phyloP scores from a whole-genome alignment of 805 yeast species.

The Sporopachydermia lactativora region DNA sequence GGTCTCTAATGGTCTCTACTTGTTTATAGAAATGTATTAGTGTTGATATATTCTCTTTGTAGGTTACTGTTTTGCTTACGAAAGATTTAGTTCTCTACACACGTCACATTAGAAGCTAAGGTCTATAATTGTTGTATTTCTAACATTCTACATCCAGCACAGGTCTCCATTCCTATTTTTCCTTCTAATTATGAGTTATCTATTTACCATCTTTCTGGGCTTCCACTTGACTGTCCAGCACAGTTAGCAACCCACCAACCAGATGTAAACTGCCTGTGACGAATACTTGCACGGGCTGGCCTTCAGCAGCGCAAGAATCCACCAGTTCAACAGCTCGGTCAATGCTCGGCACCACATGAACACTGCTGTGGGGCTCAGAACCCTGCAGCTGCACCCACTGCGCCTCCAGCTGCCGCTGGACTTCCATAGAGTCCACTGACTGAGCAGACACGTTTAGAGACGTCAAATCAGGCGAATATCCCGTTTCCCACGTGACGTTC shows the following conservation, averaged over 20 bases:
- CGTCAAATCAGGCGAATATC: constrained; percentile 73
- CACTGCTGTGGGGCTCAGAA: constrained; percentile 22
- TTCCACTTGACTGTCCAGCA: constrained; percentile 52
- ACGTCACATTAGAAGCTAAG: too few relatives aligned
- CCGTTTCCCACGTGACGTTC: constrained; percentile 82
- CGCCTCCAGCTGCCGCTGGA: constrained; percentile 63
- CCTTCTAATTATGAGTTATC: neutral
- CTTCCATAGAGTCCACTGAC: constrained; percentile 62
- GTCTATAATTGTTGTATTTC: neutral
- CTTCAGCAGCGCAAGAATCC: constrained; percentile 22
- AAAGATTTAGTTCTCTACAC: too few relatives aligned
- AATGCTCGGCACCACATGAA: constrained; percentile 53
- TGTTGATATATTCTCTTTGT: too few relatives aligned
- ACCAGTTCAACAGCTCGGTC: constrained; percentile 55
- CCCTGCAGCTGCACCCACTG: constrained; percentile 50
- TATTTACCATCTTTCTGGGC: too few relatives aligned
- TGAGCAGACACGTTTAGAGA: constrained; percentile 75
- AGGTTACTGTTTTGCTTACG: too few relatives aligned
- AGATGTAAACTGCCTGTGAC: constrained; percentile 91
- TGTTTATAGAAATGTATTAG: too few relatives aligned
- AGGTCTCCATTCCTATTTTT: neutral
- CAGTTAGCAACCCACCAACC: constrained; percentile 88
- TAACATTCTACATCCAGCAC: neutral
- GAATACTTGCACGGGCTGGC: constrained; percentile 45
- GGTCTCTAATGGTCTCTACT: too few relatives aligned